Conservation (phyloP, 345 rosid species). For the Ricinus communis region DNA sequence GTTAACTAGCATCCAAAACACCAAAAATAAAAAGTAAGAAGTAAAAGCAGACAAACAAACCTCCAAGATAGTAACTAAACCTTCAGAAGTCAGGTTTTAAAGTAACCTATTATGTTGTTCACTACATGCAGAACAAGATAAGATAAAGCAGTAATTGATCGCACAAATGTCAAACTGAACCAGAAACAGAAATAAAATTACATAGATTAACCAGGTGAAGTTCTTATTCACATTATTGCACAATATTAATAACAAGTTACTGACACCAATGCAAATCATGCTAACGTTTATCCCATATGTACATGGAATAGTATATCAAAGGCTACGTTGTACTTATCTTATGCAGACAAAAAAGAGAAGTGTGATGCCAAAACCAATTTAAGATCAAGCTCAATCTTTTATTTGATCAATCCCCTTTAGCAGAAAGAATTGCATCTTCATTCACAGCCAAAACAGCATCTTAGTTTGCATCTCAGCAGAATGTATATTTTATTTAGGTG, state of each 20-base stretch:
- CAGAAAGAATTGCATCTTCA: background rate
- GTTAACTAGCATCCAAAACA: conserved; percentile 6
- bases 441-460: background rate
- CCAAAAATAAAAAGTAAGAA: too few species aligned
- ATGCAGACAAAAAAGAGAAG: background rate
- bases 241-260: background rate
- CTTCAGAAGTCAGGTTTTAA: background rate
- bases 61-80: background rate
- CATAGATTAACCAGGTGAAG: background rate
- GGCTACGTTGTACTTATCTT: background rate
- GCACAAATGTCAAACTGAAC: background rate
- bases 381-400: background rate
- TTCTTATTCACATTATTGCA: background rate
- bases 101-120: background rate
- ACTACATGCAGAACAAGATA: background rate
- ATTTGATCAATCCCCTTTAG: background rate
- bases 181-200: background rate
- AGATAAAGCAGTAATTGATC: background rate
- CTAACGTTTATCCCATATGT: background rate
- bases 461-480: too few species aligned
- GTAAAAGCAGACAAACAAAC: too few species aligned
- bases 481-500: background rate
- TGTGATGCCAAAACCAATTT: background rate
- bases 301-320: background rate
- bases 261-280: background rate